Evolutionary conservation across 2,329 filamentous ascomycete species (phyloP).

Genomic region (Alternaria sp.): DNA sequence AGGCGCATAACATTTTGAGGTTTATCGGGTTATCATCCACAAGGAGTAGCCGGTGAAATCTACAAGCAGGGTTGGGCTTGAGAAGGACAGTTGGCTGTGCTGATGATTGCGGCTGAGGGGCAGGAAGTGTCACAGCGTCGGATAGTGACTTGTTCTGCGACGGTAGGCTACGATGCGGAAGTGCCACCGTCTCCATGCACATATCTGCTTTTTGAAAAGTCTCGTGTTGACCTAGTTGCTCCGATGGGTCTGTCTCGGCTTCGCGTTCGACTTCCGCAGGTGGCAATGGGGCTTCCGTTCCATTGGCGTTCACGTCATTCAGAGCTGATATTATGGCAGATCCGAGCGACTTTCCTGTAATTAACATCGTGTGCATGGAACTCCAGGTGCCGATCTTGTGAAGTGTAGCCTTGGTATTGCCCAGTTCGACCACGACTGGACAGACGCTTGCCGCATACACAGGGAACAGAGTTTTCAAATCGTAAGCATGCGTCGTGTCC

Average conservation of each 20-base stretch:
- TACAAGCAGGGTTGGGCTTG: not conserved
- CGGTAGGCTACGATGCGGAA: not conserved
- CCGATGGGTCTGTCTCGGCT: not conserved
- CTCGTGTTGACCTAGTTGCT: not conserved
- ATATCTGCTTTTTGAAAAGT: not conserved
- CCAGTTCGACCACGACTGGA: conserved; percentile 6
- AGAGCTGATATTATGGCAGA: conserved; percentile 7
- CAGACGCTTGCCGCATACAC: not conserved
- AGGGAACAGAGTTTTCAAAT: conserved; percentile 3
- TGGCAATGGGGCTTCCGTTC: not conserved
- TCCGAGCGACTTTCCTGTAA: conserved; percentile 6
- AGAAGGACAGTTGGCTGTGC: not conserved
- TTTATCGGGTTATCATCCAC: conserved; percentile 51
- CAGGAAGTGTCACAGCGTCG: not conserved
- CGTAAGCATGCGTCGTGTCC: not conserved
- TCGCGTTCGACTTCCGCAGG: not conserved
- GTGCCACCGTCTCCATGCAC: not conserved
- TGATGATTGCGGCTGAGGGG: not conserved
- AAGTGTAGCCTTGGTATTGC: not conserved
- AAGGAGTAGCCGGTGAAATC: conserved; percentile 36
- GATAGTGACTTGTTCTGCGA: not conserved
- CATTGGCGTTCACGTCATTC: not conserved
- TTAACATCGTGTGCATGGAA: conserved; percentile 1
- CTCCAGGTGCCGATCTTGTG: not conserved
- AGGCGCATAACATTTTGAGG: conserved; percentile 38